These are phyloP conservation scores for Pterocarpus santalinus DNA, from an alignment of 306 rosid species.

Conservation along the genomic window DNA sequence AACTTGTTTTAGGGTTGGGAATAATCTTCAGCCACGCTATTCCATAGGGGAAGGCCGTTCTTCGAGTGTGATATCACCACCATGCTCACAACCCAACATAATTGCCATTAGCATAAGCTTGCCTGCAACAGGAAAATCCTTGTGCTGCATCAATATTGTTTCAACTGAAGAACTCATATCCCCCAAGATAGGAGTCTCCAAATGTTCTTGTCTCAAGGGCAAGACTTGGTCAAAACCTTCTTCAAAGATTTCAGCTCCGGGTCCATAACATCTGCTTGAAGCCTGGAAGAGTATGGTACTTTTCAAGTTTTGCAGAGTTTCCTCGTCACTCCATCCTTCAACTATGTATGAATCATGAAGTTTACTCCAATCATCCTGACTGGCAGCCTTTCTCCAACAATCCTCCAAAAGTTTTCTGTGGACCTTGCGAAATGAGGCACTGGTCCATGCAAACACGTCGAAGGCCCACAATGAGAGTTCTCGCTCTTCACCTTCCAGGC, in stretches of 20 bases:
- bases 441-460: conserved; percentile 88
- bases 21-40: conserved; percentile 39
- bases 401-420: conserved; percentile 79
- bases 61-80: conserved; percentile 55
- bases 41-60: conserved; percentile 73
- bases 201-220: conserved; percentile 72
- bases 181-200: conserved; percentile 54
- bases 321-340: conserved; percentile 93
- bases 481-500: conserved; percentile 67
- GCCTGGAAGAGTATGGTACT: conserved; percentile 75
- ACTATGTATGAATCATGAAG: conserved; percentile 63
- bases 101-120: conserved; percentile 89
- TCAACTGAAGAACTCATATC: conserved; percentile 74
- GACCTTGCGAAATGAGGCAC: conserved; percentile 74
- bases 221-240: conserved; percentile 80
- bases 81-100: conserved; percentile 74
- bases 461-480: conserved; percentile 74
- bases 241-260: conserved; percentile 72
- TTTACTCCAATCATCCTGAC: conserved; percentile 79
- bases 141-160: conserved; percentile 86
- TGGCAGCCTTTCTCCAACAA: conserved; percentile 90
- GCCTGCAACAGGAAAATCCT: conserved; percentile 88
- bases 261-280: conserved; percentile 84
- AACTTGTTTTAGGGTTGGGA: conserved; percentile 22
- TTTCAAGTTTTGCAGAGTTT: conserved; percentile 67